Evolutionary conservation across 345 rosid species (phyloP), one percentile per base, ranked within the genome.

Genomic region (Aquilaria malaccensis): DNA sequence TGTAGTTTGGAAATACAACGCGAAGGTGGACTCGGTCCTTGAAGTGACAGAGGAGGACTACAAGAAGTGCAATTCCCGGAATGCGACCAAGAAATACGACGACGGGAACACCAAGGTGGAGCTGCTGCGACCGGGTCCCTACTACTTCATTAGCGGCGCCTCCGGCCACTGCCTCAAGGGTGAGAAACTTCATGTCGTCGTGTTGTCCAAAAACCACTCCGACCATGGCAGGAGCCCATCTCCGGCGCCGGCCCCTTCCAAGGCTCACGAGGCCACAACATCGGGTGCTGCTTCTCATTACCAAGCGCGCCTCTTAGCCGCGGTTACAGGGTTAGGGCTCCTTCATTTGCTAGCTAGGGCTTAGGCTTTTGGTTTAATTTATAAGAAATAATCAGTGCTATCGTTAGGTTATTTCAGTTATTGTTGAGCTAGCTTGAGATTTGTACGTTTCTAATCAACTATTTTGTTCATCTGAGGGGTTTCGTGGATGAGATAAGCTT

Each of bases 81-180:
- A 69, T 3, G 82, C 88, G 0, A 64, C 77, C 3, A 76, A 72
- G 12, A 62, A 65, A 29, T 66, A 70, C 70, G 74, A 69, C 6
- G 82, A 84, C 10, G 83, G 86, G 6, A 13, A 74, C 58, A 79
- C 83, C n/a, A 75, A 68, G 71, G 53, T 82, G 22, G 58, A 68
- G 51, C 56, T 87, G 29, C 76, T 73, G 11, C 61, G 55, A 7
- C 65, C 82, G 2, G 95, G 90, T 3, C 59, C 82, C 6, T 69
- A 66, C 52, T 84, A 67, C 74, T 87, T 84, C 79, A 82, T 87
- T 14, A 87, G 86, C 52, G 95, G 95, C 49, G 76, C 77, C 29
- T 51, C 69, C 10, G 82, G 80, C 0, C 73, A 68, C 47, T 82
- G 90, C 55, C 64, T 48, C 56, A 80, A 79, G 3, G 88, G 90